phyloP scores from a whole-genome alignment of 2,329 filamentous ascomycete genomes.

The Colletotrichum theobromicola region DNA sequence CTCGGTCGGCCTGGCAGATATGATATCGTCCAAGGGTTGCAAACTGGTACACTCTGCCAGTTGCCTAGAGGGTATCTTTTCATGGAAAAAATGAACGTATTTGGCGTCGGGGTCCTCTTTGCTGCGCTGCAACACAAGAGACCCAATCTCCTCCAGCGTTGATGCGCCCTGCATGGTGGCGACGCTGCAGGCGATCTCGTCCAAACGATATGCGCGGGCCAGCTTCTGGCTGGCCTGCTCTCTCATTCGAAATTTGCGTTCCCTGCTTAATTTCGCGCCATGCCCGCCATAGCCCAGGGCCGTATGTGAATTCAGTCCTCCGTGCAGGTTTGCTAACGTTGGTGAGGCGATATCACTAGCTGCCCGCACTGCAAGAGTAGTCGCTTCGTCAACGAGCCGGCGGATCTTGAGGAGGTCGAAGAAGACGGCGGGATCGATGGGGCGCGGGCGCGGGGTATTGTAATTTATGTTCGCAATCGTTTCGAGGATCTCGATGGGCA shows the following conservation, averaged over 20 bases:
- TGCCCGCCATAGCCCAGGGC: conserved; percentile 58
- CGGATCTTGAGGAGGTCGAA: conserved; percentile 87
- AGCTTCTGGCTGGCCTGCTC: conserved; percentile 82
- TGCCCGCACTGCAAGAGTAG: conserved; percentile 77
- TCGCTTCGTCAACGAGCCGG: conserved; percentile 79
- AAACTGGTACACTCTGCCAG: conserved; percentile 76
- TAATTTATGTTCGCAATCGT: conserved; percentile 81
- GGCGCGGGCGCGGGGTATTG: conserved; percentile 74
- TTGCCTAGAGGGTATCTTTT: conserved; percentile 81
- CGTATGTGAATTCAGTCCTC: conserved; percentile 36
- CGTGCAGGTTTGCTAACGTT: conserved; percentile 61
- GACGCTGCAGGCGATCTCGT: conserved; percentile 84
- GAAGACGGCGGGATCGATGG: conserved; percentile 80
- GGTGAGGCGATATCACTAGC: conserved; percentile 74
- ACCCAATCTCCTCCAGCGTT: conserved; percentile 77
- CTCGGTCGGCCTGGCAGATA: conserved; percentile 66
- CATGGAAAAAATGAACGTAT: conserved; percentile 92
- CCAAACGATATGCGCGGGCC: conserved; percentile 76
- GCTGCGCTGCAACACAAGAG: conserved; percentile 73
- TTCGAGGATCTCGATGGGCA: conserved; percentile 80
- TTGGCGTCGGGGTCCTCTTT: conserved; percentile 74
- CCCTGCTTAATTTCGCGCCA: conserved; percentile 72
- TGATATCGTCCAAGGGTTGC: conserved; percentile 69
- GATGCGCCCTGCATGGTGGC: conserved; percentile 84
- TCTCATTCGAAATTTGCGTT: conserved; percentile 79